These are phyloP conservation scores for Staphylotrichum longicolle DNA, from an alignment of 495 filamentous ascomycete genomes.

Conservation along the genomic window DNA sequence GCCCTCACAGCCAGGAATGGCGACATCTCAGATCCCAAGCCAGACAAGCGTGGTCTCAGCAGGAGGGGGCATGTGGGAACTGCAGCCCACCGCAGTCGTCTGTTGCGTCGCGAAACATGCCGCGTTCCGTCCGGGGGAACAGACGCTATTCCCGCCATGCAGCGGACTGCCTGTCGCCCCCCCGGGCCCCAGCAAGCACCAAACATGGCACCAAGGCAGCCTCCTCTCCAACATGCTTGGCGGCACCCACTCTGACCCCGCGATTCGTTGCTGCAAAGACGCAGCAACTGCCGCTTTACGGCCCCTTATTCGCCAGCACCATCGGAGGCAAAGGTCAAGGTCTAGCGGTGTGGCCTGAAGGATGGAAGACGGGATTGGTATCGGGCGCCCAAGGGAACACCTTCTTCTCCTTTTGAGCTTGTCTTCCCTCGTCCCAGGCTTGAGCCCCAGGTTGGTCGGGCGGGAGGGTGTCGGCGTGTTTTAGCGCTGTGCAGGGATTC, in stretches of 20 bases:
- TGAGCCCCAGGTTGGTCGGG: neutral
- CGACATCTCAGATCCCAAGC: conserved; percentile 15
- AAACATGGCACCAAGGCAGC: conserved; percentile 4
- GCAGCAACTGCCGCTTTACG: conserved; percentile 10
- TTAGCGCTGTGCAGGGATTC: conserved; percentile 21
- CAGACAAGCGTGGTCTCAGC: conserved; percentile 4
- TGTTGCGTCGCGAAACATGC: conserved; percentile 9
- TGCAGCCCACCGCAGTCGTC: neutral
- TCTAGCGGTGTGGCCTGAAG: conserved; percentile 17
- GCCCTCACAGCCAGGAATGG: conserved; percentile 10
- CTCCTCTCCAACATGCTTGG: conserved; percentile 20
- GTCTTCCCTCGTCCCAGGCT: too few relatives aligned
- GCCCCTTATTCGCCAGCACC: conserved; percentile 18
- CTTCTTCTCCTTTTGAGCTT: neutral
- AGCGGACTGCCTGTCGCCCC: neutral
- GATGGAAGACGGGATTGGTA: neutral
- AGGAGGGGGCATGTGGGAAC: neutral
- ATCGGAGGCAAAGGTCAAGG: conserved; percentile 1
- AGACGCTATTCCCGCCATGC: conserved; percentile 10
- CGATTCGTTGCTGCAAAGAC: conserved; percentile 17
- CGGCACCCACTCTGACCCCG: conserved; percentile 20
- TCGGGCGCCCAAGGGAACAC: conserved; percentile 2
- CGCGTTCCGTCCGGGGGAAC: conserved; percentile 8
- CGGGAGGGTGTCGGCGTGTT: conserved; percentile 4
- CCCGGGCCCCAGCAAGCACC: too few relatives aligned